Conservation (phyloP, 192 early-diverging fungal species). For the Linnemannia hyalina region DNA sequence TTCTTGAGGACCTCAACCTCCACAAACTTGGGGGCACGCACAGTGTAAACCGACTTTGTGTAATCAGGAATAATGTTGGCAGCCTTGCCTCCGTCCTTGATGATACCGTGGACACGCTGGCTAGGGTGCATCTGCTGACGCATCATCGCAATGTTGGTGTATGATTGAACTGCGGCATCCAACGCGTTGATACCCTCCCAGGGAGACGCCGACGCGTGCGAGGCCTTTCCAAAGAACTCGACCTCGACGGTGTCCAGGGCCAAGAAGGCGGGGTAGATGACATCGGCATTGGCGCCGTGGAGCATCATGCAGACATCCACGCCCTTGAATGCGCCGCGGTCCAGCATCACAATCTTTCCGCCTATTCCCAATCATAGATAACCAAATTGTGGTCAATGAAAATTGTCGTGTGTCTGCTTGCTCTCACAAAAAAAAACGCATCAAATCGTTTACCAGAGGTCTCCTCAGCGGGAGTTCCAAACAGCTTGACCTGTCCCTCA, state of each 20-base stretch:
- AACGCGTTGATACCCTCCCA: constrained; percentile 81
- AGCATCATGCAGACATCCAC: constrained; percentile 86
- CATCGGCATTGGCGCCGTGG: constrained; percentile 74
- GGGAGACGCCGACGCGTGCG: constrained; percentile 75
- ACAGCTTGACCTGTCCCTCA: constrained; percentile 73
- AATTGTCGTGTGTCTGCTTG: not conserved
- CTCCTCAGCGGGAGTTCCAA: constrained; percentile 85
- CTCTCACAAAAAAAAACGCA: not conserved
- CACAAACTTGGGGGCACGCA: constrained; percentile 67
- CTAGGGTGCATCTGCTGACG: constrained; percentile 80
- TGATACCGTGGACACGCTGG: constrained; percentile 82
- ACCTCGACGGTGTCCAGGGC: constrained; percentile 62
- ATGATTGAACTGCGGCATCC: constrained; percentile 76
- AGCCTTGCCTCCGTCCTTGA: constrained; percentile 79
- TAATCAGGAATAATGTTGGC: constrained; percentile 76
- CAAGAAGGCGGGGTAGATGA: constrained; percentile 63
- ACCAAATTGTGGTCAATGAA: not conserved
- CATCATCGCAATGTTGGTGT: constrained; percentile 78
- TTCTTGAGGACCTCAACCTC: constrained; percentile 69
- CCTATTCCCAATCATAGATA: constrained; percentile 54
- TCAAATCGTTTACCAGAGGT: constrained; percentile 15
- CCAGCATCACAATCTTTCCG: constrained; percentile 81
- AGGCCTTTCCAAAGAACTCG: constrained; percentile 80
- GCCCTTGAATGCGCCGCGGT: constrained; percentile 77
- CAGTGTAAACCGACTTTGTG: constrained; percentile 68